A percentile compares a stretch with the other conserved stretches of the same genome.
Conservation (phyloP, 768 basidiomycete genomes). For the Boletus rex-veris region DNA sequence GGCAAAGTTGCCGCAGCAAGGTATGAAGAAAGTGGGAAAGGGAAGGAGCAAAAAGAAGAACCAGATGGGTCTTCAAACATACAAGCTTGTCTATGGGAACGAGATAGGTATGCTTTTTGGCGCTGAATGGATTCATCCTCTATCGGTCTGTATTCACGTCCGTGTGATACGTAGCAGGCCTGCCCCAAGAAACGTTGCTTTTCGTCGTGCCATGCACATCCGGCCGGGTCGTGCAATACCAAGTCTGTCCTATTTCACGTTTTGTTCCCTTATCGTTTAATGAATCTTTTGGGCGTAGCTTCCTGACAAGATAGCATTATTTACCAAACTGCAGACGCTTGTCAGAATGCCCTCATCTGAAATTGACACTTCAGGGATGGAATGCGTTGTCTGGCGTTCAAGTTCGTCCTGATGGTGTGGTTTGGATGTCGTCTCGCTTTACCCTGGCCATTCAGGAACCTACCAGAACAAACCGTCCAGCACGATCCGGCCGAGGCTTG, state of each 20-base stretch:
- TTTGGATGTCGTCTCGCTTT: neutral
- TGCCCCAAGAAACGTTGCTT: conserved; percentile 56
- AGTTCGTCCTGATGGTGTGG: neutral
- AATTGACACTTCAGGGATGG: conserved; percentile 11
- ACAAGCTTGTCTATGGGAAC: conserved; percentile 17
- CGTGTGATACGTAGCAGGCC: neutral
- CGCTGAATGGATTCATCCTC: neutral
- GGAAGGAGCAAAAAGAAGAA: conserved; percentile 8
- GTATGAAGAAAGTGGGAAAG: conserved; percentile 1
- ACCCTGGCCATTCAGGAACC: neutral
- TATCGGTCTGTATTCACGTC: neutral
- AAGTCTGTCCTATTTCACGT: conserved; percentile 41
- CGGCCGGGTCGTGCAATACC: conserved; percentile 66
- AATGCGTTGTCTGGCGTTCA: conserved; percentile 1
- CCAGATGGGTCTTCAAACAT: conserved; percentile 22
- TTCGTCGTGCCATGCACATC: conserved; percentile 78
- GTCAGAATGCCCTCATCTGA: conserved; percentile 19
- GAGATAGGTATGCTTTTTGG: conserved; percentile 3
- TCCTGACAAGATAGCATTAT: conserved; percentile 42
- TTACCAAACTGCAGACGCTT: conserved; percentile 33
- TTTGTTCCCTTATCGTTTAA: neutral
- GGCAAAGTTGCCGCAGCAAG: conserved; percentile 26
- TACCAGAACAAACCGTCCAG: neutral
- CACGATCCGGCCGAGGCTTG: too few relatives aligned
- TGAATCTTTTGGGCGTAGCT: conserved; percentile 32